Evolutionary conservation across 805 yeast species (phyloP).

Genomic region (Ascoidea asiatica): DNA sequence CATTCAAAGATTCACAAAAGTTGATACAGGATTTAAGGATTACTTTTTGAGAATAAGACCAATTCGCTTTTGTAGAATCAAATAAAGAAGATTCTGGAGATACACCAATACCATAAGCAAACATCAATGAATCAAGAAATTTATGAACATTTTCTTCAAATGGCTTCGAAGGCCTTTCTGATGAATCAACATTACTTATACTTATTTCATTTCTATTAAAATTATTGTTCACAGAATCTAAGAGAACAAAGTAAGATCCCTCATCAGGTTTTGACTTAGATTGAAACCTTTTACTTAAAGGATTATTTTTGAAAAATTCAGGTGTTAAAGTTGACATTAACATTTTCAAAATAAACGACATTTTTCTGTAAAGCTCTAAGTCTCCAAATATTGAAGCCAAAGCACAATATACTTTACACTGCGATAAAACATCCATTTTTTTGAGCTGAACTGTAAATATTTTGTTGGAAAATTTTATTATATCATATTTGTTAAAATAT

Average conservation of each 20-base stretch:
- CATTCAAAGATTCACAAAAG: constrained; percentile 38
- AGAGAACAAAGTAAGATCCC: too few relatives aligned
- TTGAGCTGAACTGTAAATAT: constrained; percentile 30
- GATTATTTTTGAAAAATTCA: constrained; percentile 15
- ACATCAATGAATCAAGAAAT: constrained; percentile 34
- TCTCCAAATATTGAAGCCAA: constrained; percentile 52
- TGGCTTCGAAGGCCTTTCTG: too few relatives aligned
- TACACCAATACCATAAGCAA: constrained; percentile 38
- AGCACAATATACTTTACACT: constrained; percentile 49
- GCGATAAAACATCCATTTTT: constrained; percentile 34
- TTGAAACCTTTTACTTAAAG: constrained; percentile 1
- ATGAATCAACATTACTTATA: background rate
- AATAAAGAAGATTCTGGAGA: constrained; percentile 18
- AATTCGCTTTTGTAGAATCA: constrained; percentile 23
- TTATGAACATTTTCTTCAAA: constrained; percentile 20
- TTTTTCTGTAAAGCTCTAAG: constrained; percentile 51
- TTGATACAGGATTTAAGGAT: constrained; percentile 36
- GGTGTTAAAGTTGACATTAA: constrained; percentile 40
- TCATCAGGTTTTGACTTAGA: background rate
- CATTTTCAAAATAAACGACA: constrained; percentile 55
- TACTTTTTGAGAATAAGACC: constrained; percentile 46
- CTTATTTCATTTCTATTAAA: background rate
- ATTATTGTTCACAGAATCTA: background rate
- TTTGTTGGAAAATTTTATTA: constrained; percentile 34
- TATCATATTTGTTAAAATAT: constrained; percentile 24